A percentile compares a stretch with the other conserved stretches of the same genome.
Evolutionary conservation across 2,329 filamentous ascomycete species (phyloP).

Genomic region (Calonectria honghensis): DNA sequence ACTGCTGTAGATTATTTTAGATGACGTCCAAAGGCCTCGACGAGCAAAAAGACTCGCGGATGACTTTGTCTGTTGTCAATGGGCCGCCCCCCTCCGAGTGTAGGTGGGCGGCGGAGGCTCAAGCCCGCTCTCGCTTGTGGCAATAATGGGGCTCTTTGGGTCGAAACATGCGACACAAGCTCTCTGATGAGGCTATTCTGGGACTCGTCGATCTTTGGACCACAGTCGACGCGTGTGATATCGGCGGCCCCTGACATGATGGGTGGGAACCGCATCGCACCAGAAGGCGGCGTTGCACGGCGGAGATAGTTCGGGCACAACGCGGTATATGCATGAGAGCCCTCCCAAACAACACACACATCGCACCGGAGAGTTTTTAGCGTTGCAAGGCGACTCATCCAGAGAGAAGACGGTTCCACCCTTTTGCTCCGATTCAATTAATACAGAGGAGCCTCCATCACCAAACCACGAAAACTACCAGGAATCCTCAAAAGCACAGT

Average conservation of each 20-base stretch:
- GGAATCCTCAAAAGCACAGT: slow-evolving; percentile 26
- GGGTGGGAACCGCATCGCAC: background rate
- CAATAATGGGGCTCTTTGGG: background rate
- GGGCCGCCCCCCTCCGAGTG: no score
- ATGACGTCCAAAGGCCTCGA: background rate
- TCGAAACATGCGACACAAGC: slow-evolving; percentile 22
- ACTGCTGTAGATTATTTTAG: background rate
- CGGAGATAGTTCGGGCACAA: slow-evolving; percentile 51
- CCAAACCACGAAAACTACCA: slow-evolving; percentile 33
- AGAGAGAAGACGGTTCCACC: background rate
- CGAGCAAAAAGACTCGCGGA: background rate
- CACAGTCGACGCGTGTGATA: slow-evolving; percentile 18
- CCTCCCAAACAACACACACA: slow-evolving; percentile 7
- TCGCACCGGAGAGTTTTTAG: slow-evolving; percentile 1
- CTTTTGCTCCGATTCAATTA: slow-evolving; percentile 42
- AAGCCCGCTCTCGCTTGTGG: slow-evolving; percentile 27
- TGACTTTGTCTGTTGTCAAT: background rate
- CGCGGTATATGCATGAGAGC: slow-evolving; percentile 46
- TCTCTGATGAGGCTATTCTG: slow-evolving; percentile 21
- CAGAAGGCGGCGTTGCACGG: background rate
- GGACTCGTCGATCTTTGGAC: background rate
- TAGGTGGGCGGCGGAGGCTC: slow-evolving; percentile 26
- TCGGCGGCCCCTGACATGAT: slow-evolving; percentile 11
- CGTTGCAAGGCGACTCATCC: slow-evolving; percentile 4
- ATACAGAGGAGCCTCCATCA: slow-evolving; percentile 30